These are phyloP conservation scores for Trametes cinnabarina DNA, from an alignment of 768 basidiomycete genomes.

Conservation along the genomic window DNA sequence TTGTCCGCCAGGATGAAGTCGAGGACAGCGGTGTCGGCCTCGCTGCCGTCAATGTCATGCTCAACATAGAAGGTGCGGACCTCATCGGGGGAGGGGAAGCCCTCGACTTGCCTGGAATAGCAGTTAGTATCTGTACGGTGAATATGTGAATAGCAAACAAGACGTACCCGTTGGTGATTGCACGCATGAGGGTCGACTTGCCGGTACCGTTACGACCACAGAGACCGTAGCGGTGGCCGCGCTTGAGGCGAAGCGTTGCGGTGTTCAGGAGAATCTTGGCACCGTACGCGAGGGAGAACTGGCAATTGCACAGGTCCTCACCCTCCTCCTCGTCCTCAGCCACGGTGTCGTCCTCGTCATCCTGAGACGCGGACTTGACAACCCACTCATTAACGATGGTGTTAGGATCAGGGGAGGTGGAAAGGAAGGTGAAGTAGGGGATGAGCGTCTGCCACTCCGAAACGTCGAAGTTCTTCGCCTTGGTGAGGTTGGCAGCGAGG, in stretches of 20 bases:
- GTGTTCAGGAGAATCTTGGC: conserved; percentile 98
- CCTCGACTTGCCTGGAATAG: conserved; percentile 77
- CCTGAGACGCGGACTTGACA: conserved; percentile 83
- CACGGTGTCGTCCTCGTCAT: conserved; percentile 62
- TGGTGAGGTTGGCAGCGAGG: conserved; percentile 85
- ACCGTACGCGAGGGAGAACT: conserved; percentile 98
- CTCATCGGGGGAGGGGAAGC: conserved; percentile 95
- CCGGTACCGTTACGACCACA: conserved; percentile 99
- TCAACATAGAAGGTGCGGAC: conserved; percentile 99
- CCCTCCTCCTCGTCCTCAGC: conserved; percentile 94
- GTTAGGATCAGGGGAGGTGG: conserved; percentile 62
- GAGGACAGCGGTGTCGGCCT: conserved; percentile 87
- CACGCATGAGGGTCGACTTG: conserved; percentile 92
- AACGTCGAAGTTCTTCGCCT: conserved; percentile 89
- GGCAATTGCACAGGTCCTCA: conserved; percentile 98
- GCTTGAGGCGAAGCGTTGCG: conserved; percentile 94
- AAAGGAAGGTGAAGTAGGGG: conserved; percentile 69
- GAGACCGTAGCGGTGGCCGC: conserved; percentile 97
- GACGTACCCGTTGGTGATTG: conserved; percentile 77
- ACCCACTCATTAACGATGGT: conserved; percentile 80
- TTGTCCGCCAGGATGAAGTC: conserved; percentile 85
- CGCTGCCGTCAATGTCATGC: conserved; percentile 97
- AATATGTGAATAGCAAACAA: conserved; percentile 23
- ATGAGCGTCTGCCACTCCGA: conserved; percentile 82
- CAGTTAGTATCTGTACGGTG: conserved; percentile 35